Evolutionary conservation across 768 basidiomycete genomes (phyloP).

Genomic region (Boletus rubropictus): DNA sequence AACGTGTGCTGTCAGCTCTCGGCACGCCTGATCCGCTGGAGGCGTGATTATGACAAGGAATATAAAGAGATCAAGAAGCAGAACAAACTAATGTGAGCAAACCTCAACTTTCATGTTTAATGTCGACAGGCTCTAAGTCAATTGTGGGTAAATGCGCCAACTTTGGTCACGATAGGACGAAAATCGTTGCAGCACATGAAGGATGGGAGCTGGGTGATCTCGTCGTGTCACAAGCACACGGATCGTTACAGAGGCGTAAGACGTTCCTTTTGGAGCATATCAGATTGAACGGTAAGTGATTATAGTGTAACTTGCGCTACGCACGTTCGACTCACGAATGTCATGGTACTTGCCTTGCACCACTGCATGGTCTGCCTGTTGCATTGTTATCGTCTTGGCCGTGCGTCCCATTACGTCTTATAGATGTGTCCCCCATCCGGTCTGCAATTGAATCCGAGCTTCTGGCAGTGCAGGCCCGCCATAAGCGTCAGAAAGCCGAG

Average conservation of each 20-base stretch:
- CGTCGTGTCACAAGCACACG: constrained; percentile 36
- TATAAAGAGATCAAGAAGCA: background rate
- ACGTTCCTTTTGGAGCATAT: constrained; percentile 37
- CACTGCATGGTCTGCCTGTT: background rate
- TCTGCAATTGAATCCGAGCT: constrained; percentile 28
- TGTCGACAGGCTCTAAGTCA: background rate
- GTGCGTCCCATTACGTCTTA: background rate
- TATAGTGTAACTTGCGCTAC: background rate
- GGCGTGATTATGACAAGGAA: constrained; percentile 10
- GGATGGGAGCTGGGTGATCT: constrained; percentile 44
- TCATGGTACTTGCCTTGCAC: background rate
- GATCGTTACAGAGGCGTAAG: constrained; percentile 34
- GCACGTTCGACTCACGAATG: background rate
- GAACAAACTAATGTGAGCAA: constrained; percentile 17
- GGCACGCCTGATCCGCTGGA: constrained; percentile 26
- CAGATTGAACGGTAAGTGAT: constrained; percentile 31
- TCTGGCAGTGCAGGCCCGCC: constrained; percentile 20
- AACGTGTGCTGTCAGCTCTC: constrained; percentile 16
- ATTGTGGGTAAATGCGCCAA: background rate
- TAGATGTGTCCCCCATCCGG: constrained; percentile 20
- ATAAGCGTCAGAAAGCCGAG: constrained; percentile 27
- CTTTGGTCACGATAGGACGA: constrained; percentile 29
- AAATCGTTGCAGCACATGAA: constrained; percentile 28
- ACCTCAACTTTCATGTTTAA: background rate
- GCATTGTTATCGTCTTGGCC: background rate